Evolutionary conservation across 306 rosid species (phyloP), one percentile per base, ranked within the genome.

Genomic region (Calophaca sinica): DNA sequence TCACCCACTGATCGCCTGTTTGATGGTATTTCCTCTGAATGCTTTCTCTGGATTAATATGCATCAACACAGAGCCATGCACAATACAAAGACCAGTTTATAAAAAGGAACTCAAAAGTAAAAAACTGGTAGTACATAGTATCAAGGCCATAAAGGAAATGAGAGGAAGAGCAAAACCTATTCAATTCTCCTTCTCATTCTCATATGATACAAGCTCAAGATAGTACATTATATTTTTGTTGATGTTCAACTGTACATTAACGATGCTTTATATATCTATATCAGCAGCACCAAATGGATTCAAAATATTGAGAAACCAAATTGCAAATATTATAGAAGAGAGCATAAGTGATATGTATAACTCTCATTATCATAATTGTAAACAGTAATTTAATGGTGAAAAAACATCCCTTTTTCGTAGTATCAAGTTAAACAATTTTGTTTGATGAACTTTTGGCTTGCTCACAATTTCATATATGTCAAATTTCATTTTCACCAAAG

Each of bases 21-120:
- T 67, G 83, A 31, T 67, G 63, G 68, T 13, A 74, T 62, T 75
- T 88, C 91, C 59, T 89, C 91, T 36, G 82, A 80, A 62, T 88
- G 83, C 81, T 86, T 88, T 82, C 87, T 83, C 97, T 94, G 78
- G 79, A 64, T 33, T 52, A 38, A 77, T 29, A 63, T 60, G 60
- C 72, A 73, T 61, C 79, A 68, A 77, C 45, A 59, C 11, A 62
- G 52, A 60, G 44, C 14, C 72, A 82, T 41, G 49, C 41, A 73
- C 51, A 60, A 64, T 12, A 51, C 35, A 72, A 49, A 61, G 26
- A 75, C 26, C 38, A 14, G 29, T 50, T 66, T 52, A 33, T 7
- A 73, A 52, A 33, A 33, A 29, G 3, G 59, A 42, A 66, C 15
- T 70, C 61, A 70, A 20, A 63, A 31, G 48, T 41, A 12, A 73